These are phyloP conservation scores for Physcia stellaris DNA, from an alignment of 495 filamentous ascomycete species.

Conservation along the genomic window DNA sequence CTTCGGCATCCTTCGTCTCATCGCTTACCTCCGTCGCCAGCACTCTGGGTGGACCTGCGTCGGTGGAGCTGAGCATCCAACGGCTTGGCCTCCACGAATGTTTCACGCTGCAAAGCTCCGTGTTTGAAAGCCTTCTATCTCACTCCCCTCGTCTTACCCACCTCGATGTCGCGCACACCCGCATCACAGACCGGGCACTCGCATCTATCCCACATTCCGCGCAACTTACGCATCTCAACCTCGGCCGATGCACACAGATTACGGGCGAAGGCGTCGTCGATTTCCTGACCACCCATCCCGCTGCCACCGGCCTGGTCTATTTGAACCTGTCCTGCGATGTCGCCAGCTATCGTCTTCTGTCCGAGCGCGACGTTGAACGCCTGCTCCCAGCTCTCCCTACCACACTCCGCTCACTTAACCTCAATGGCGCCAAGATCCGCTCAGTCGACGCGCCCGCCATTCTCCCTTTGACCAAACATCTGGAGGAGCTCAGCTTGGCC, in stretches of 20 bases:
- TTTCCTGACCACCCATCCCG: constrained; percentile 61
- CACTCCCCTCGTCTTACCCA: constrained; percentile 59
- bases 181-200: constrained; percentile 61
- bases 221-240: constrained; percentile 63
- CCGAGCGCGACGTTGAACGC: constrained; percentile 46
- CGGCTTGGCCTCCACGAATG: constrained; percentile 74
- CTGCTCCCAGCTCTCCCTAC: constrained; percentile 56
- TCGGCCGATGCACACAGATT: constrained; percentile 62
- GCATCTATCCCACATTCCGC: constrained; percentile 58
- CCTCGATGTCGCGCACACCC: constrained; percentile 68
- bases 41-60: constrained; percentile 27
- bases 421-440: constrained; percentile 62
- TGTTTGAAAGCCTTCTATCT: constrained; percentile 59
- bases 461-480: constrained; percentile 57
- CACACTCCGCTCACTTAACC: constrained; percentile 59
- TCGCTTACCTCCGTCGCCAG: constrained; percentile 38
- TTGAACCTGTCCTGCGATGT: constrained; percentile 66
- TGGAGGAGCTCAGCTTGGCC: constrained; percentile 68
- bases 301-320: constrained; percentile 51
- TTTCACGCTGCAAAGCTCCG: constrained; percentile 51
- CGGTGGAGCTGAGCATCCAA: constrained; percentile 41
- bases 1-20: constrained; percentile 53
- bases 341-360: constrained; percentile 58
- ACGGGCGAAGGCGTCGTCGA: constrained; percentile 53
- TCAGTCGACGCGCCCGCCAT: constrained; percentile 49